Conservation (phyloP, 768 basidiomycete genomes). For the Auriscalpium microsporum region DNA sequence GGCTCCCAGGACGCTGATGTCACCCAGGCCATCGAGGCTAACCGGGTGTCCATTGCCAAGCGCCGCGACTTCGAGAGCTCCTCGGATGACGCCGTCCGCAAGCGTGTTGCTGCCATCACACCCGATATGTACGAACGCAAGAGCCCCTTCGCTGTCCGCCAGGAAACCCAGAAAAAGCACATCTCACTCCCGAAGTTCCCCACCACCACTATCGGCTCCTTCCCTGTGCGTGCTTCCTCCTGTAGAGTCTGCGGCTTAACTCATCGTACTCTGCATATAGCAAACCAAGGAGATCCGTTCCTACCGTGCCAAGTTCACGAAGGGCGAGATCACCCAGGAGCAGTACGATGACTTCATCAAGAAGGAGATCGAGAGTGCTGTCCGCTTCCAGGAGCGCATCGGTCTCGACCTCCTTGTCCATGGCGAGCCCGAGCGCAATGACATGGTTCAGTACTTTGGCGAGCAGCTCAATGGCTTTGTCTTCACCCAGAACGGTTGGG, state of each 20-base stretch:
- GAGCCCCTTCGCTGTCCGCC: slow-evolving; percentile 80
- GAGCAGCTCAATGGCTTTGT: slow-evolving; percentile 92
- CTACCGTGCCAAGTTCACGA: slow-evolving; percentile 91
- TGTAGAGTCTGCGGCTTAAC: slow-evolving; percentile 7
- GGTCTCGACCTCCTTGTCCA: slow-evolving; percentile 97
- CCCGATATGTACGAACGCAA: slow-evolving; percentile 79
- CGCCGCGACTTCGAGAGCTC: slow-evolving; percentile 91
- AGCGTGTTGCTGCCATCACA: slow-evolving; percentile 89
- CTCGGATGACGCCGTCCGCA: slow-evolving; percentile 92
- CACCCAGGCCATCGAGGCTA: slow-evolving; percentile 73
- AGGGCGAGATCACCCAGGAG: slow-evolving; percentile 76
- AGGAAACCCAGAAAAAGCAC: slow-evolving; percentile 81
- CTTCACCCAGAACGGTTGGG: slow-evolving; percentile 99
- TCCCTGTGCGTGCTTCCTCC: slow-evolving; percentile 57
- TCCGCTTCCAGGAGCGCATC: slow-evolving; percentile 94
- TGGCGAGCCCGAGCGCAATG: slow-evolving; percentile 97
- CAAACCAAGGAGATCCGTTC: slow-evolving; percentile 99
- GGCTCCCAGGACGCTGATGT: slow-evolving; percentile 73
- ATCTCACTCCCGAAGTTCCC: slow-evolving; percentile 95
- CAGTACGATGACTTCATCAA: slow-evolving; percentile 98
- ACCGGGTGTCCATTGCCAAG: slow-evolving; percentile 83
- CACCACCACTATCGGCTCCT: slow-evolving; percentile 96
- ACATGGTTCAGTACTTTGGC: slow-evolving; percentile 99
- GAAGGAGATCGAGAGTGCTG: slow-evolving; percentile 90
- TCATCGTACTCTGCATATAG: slow-evolving; percentile 26